phyloP scores from a whole-genome alignment of 345 rosid species.

The Mercurialis annua region DNA sequence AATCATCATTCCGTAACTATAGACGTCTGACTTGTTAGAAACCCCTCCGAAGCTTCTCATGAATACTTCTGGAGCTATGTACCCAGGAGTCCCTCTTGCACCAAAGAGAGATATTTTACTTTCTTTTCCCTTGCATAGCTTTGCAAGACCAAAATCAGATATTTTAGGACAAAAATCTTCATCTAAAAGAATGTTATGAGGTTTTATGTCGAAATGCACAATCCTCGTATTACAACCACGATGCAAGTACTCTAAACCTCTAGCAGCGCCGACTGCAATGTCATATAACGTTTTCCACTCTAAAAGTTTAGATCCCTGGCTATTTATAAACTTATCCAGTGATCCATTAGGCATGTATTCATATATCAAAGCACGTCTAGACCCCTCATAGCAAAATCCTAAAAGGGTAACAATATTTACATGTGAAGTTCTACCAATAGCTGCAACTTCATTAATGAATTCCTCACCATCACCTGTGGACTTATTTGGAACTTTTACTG shows the following conservation, averaged over 20 bases:
- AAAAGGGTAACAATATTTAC: constrained; percentile 29
- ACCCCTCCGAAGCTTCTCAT: constrained; percentile 16
- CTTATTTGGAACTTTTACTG: constrained; percentile 28
- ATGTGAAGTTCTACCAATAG: constrained; percentile 34
- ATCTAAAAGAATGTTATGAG: not conserved
- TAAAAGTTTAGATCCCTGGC: not conserved
- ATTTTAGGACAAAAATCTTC: constrained; percentile 6
- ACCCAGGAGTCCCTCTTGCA: not conserved
- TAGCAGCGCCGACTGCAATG: constrained; percentile 17
- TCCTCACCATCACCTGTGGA: constrained; percentile 27
- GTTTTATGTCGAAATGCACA: constrained; percentile 19
- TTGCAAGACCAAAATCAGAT: constrained; percentile 14
- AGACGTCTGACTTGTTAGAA: constrained; percentile 24
- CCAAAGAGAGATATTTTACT: not conserved
- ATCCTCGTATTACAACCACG: constrained; percentile 5
- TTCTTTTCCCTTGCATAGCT: constrained; percentile 9
- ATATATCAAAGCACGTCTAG: constrained; percentile 25
- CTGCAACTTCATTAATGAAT: constrained; percentile 43
- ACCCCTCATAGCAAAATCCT: constrained; percentile 40
- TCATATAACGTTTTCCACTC: constrained; percentile 17
- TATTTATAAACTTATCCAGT: constrained; percentile 17
- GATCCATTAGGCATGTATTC: constrained; percentile 38
- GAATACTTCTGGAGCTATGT: constrained; percentile 9
- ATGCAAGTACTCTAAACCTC: constrained; percentile 18
- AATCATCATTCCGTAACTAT: constrained; percentile 36